Evolutionary conservation across 495 filamentous ascomycete species (phyloP).

Genomic region (Terfezia claveryi): DNA sequence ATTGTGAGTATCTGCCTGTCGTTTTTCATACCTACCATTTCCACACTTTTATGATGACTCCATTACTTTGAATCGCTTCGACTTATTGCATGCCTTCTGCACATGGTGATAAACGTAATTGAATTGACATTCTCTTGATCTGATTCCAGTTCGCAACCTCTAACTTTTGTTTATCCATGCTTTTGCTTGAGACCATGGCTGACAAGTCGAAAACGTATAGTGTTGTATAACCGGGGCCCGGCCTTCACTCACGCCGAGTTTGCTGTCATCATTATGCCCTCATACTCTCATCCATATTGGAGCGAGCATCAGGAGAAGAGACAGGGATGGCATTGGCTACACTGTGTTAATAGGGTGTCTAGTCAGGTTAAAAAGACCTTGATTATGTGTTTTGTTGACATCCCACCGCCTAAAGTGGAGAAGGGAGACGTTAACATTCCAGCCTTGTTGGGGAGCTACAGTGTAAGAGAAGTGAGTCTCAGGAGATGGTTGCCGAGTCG

Average conservation of each 20-base stretch:
- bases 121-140: not conserved
- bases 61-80: not conserved
- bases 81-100: not conserved
- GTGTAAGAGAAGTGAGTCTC: conserved; percentile 58
- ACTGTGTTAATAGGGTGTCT: conserved; percentile 79
- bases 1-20: conserved; percentile 20
- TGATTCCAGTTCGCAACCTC: not conserved
- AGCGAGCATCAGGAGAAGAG: conserved; percentile 19
- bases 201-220: not conserved
- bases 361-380: conserved; percentile 71
- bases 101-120: not conserved
- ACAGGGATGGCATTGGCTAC: conserved; percentile 72
- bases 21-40: not conserved
- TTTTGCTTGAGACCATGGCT: not conserved
- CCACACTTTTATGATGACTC: not conserved
- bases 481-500: conserved; percentile 70
- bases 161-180: not conserved
- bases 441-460: conserved; percentile 44
- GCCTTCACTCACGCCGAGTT: conserved; percentile 91
- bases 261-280: conserved; percentile 59
- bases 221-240: conserved; percentile 86
- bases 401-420: conserved; percentile 41
- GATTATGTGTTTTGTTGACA: conserved; percentile 72
- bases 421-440: conserved; percentile 31
- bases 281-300: conserved; percentile 63